phyloP scores from a whole-genome alignment of 176 grass and related monocot genomes.

The Paspalum notatum region DNA sequence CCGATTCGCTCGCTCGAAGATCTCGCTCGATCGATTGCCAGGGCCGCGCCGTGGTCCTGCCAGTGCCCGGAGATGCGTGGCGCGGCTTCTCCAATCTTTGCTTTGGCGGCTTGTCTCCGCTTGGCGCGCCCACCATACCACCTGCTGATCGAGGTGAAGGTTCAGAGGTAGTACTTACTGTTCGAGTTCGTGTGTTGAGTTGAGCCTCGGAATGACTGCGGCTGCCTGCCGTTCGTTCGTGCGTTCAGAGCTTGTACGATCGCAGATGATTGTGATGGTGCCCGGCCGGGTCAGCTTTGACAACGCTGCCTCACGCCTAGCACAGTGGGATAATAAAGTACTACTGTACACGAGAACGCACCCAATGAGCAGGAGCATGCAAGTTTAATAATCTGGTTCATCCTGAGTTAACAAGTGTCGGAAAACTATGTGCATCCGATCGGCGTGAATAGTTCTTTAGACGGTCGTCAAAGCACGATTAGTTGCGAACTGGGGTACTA shows the following conservation, averaged over 20 bases:
- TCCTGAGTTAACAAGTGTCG: neutral
- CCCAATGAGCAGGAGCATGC: neutral
- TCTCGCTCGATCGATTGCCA: neutral
- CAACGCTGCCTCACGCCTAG: neutral
- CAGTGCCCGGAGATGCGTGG: neutral
- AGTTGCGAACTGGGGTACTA: neutral
- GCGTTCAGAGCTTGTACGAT: neutral
- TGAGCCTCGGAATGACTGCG: neutral
- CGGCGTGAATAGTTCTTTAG: neutral
- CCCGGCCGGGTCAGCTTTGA: neutral
- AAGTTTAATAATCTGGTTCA: neutral
- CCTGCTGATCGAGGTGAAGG: neutral
- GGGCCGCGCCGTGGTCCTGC: conserved; percentile 2
- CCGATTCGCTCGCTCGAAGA: neutral
- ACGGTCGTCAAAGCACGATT: neutral
- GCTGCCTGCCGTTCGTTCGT: neutral
- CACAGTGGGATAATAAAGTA: neutral
- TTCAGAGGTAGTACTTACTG: neutral
- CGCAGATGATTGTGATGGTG: conserved; percentile 1
- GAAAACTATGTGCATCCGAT: neutral
- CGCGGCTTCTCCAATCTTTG: too few relatives aligned
- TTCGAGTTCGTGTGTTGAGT: too few relatives aligned
- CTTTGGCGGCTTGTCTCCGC: conserved; percentile 4
- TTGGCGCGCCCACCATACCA: neutral
- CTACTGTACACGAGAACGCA: neutral